Conservation (phyloP, 2,329 filamentous ascomycete species). For the Fusarium oxysporum region DNA sequence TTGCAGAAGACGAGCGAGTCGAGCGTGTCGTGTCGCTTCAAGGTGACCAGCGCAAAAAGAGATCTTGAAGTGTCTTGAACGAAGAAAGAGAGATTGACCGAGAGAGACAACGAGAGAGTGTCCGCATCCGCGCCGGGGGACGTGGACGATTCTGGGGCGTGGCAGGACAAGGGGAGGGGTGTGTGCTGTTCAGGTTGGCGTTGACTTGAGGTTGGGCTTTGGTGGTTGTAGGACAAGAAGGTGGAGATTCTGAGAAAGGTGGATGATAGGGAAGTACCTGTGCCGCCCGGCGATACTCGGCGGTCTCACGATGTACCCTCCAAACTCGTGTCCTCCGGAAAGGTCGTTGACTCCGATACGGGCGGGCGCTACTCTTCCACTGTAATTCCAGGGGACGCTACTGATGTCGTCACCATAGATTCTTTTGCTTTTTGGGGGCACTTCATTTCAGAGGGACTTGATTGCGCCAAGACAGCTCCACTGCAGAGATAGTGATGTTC, state of each 20-base stretch:
- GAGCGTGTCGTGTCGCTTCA: constrained; percentile 19
- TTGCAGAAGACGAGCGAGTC: background rate
- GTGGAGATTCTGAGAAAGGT: constrained; percentile 25
- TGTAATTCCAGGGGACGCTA: constrained; percentile 41
- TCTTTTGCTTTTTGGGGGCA: background rate
- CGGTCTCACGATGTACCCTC: background rate
- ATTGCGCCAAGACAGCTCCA: constrained; percentile 30
- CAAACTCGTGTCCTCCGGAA: constrained; percentile 28
- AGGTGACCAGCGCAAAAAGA: constrained; percentile 43
- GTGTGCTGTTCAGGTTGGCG: constrained; percentile 33
- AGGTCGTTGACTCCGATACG: constrained; percentile 30
- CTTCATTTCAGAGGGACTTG: constrained; percentile 25
- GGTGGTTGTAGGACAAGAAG: constrained; percentile 30
- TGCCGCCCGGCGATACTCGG: accelerated
- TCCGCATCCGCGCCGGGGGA: constrained; percentile 44
- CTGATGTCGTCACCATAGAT: constrained; percentile 38
- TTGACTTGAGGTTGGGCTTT: constrained; percentile 36
- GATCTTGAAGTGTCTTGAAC: constrained; percentile 19
- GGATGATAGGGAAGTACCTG: constrained; percentile 24
- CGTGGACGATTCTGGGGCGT: constrained; percentile 45
- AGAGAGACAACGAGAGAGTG: constrained; percentile 36
- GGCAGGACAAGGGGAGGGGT: constrained; percentile 42
- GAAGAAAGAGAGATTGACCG: constrained; percentile 37
- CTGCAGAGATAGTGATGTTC: constrained; percentile 23
- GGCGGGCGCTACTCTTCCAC: constrained; percentile 20